Base-by-base conservation (phyloP, 768 basidiomycete species). In the Galerina marginata region DNA sequence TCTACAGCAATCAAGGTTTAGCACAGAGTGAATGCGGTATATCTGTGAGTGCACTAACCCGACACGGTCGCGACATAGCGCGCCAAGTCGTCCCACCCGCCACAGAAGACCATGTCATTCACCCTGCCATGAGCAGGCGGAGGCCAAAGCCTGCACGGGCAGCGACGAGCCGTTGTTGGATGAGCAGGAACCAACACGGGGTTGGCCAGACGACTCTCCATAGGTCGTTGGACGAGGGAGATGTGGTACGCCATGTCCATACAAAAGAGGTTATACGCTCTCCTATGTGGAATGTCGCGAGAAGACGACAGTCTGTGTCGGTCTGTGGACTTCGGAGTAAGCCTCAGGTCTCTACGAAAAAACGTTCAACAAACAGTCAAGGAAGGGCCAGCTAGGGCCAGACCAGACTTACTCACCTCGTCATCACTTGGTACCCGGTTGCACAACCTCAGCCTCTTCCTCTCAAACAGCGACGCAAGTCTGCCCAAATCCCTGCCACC, bases 21-120 rank as follows among this genome's bases (percentile, higher is more conserved):
- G 58, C 54, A 58, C 60, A 37, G 48, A 9, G 25, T 39, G 9
- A 33, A 39, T 46, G 63, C 56, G 25, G 53, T 38, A 26, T 25
- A 60, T 11, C 23, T 29, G 47, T 25, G 55, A 33, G 43, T 12
- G 20, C 53, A 59, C 75, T 58, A 67, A 87, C 92, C 91, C 56
- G 92, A 91, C 29, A 92, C 89, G 9, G 91, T 91, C 7, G 90
- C 92, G 60, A 94, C 83, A 73, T 93, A 92, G 63, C 90, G 83
- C 45, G 82, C 77, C 64, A 81, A 84, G 65, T 85, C 81, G 44
- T 84, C 84, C 63, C 81, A 85, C 2, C 91, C 91, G 0, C 92
- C 91, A 70, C 90, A 92, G 66, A 92, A 94, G 23, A 85, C 79
- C 80, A 94, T 88, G 64, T 88, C 91, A 64, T 87, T 93, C 15